Percentiles rank a stretch among this genome's conserved stretches.
These are phyloP conservation scores for Cucurbita maxima DNA, from an alignment of 306 rosid genomes.

Conservation along the genomic window DNA sequence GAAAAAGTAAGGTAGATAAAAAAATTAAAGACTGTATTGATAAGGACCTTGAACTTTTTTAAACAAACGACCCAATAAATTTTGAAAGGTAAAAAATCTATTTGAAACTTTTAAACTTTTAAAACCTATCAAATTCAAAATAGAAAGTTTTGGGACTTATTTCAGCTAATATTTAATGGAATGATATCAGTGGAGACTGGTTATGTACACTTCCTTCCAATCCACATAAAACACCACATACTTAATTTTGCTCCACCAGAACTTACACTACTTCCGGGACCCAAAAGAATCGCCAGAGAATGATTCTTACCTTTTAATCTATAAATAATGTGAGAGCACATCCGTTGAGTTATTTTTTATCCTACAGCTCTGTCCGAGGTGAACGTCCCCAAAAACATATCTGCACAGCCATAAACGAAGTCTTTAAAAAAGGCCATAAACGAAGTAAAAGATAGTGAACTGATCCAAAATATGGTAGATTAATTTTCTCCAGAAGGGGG, in stretches of 20 bases:
- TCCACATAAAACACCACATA: neutral
- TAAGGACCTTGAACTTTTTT: too few species aligned
- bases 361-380: constrained; percentile 97
- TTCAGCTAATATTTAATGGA: neutral
- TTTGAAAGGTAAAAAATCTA: too few species aligned
- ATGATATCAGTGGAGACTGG: neutral
- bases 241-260: neutral
- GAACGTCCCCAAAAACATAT: constrained; percentile 94
- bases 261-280: neutral
- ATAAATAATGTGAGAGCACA: constrained; percentile 48
- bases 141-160: neutral
- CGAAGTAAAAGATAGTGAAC: neutral
- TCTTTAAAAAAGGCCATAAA: too few species aligned
- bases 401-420: constrained; percentile 26
- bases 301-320: constrained; percentile 41
- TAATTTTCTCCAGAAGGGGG: constrained; percentile 2
- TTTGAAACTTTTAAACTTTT: too few species aligned
- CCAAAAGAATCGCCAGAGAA: neutral
- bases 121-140: too few species aligned
- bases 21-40: too few species aligned
- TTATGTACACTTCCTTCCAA: neutral
- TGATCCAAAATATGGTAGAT: neutral
- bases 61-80: too few species aligned
- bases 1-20: too few species aligned
- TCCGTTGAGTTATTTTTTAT: constrained; percentile 47